Conservation (phyloP, 345 rosid species). For the Linum lewisii region DNA sequence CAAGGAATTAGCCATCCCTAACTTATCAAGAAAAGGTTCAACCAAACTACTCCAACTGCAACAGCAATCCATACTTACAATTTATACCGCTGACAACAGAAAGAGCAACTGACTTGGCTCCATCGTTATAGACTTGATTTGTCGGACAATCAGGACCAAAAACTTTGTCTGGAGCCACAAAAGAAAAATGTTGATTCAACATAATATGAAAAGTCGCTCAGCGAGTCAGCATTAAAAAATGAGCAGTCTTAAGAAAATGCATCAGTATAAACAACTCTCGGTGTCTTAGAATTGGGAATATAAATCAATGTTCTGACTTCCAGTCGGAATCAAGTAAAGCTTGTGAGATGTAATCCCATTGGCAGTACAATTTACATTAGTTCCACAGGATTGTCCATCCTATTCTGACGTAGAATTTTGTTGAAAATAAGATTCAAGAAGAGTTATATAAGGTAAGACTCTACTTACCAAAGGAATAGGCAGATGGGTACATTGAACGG, state of each 20-base stretch:
- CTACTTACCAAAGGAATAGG: slow-evolving; percentile 74
- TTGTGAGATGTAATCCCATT: too few species aligned
- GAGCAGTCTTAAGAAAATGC: not conserved
- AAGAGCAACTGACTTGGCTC: slow-evolving; percentile 79
- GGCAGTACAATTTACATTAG: too few species aligned
- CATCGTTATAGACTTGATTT: slow-evolving; percentile 66
- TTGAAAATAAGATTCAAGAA: slow-evolving; percentile 2
- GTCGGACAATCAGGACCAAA: slow-evolving; percentile 62
- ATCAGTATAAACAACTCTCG: not conserved
- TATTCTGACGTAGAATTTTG: too few species aligned
- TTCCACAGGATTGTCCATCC: too few species aligned
- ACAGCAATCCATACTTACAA: slow-evolving; percentile 27
- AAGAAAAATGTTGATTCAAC: slow-evolving; percentile 6
- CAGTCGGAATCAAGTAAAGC: too few species aligned
- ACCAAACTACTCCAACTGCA: not conserved
- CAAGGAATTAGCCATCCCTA: not conserved
- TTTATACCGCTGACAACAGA: slow-evolving; percentile 81
- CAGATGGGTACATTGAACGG: slow-evolving; percentile 83
- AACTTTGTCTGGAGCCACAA: slow-evolving; percentile 55
- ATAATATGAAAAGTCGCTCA: not conserved
- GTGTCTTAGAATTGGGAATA: not conserved
- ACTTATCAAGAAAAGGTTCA: not conserved
- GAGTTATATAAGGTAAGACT: slow-evolving; percentile 10
- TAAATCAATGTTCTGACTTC: too few species aligned
- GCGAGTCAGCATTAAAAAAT: slow-evolving; percentile 10